Percentiles rank a stretch among this genome's conserved stretches.
These are phyloP conservation scores for Apiospora arundinis DNA, from an alignment of 2,329 filamentous ascomycete genomes.

Conservation along the genomic window DNA sequence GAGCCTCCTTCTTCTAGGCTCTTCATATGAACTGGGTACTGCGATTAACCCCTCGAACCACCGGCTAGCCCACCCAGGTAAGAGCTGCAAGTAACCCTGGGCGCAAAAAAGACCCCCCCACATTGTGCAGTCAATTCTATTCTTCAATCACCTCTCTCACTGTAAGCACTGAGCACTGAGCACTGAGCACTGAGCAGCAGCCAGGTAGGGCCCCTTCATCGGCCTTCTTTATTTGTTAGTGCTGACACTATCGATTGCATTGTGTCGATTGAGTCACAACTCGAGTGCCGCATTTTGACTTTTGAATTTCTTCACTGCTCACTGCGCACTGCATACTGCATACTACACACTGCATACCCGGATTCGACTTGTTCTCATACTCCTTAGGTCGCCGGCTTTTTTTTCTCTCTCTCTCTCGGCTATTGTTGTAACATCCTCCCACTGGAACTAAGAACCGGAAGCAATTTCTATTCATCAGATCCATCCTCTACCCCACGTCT, in stretches of 20 bases:
- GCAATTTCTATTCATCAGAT: not conserved
- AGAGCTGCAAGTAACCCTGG: conserved; percentile 16
- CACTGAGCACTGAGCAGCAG: too few relatives aligned
- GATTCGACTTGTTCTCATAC: not conserved
- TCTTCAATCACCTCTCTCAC: not conserved
- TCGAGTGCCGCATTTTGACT: conserved; percentile 7
- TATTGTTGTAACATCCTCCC: not conserved
- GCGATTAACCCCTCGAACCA: not conserved
- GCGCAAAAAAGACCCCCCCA: not conserved
- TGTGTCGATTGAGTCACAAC: conserved; percentile 15
- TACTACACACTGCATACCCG: not conserved
- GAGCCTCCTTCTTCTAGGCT: conserved; percentile 14
- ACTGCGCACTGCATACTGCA: not conserved
- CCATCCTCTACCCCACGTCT: not conserved
- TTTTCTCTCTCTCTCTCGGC: too few relatives aligned
- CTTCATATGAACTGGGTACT: not conserved
- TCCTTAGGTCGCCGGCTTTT: not conserved
- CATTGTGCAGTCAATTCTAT: conserved; percentile 2
- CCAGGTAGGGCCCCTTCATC: not conserved
- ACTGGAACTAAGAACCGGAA: not conserved
- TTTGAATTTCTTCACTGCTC: conserved; percentile 1
- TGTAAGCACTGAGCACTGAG: too few relatives aligned
- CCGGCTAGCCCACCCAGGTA: not conserved
- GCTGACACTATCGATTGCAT: conserved; percentile 10
- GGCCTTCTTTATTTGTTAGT: conserved; percentile 14